Percentiles rank a stretch among this genome's conserved stretches.
phyloP scores from a whole-genome alignment of 371 early-diverging fungal genomes.

The Mucor velutinosus region DNA sequence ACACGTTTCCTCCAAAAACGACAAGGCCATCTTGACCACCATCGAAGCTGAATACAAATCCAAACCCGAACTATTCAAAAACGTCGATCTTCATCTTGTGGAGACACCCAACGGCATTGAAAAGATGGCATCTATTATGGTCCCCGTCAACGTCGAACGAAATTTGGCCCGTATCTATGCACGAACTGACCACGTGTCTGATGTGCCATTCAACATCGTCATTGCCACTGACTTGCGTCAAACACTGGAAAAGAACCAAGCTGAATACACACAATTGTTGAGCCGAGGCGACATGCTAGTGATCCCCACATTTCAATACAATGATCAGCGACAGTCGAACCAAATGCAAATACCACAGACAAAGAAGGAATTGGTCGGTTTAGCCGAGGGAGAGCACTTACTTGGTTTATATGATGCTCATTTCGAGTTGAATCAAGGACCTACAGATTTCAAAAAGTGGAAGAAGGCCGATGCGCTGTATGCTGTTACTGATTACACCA shows the following conservation, averaged over 20 bases:
- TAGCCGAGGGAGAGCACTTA: conserved; percentile 22
- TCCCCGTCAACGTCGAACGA: conserved; percentile 46
- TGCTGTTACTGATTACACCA: conserved; percentile 38
- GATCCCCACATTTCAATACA: conserved; percentile 40
- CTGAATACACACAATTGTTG: conserved; percentile 30
- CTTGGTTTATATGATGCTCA: conserved; percentile 37
- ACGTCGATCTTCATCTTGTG: conserved; percentile 43
- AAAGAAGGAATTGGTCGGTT: conserved; percentile 31
- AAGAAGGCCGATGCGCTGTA: conserved; percentile 32
- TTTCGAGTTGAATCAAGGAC: conserved; percentile 42
- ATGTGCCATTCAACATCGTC: conserved; percentile 34
- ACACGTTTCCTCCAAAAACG: conserved; percentile 20
- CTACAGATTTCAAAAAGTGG: conserved; percentile 42
- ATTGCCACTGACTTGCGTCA: conserved; percentile 38
- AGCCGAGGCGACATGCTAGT: conserved; percentile 46
- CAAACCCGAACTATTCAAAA: conserved; percentile 19
- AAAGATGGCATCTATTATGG: conserved; percentile 25
- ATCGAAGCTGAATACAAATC: conserved; percentile 26
- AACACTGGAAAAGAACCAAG: conserved; percentile 31
- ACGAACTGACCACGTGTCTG: conserved; percentile 34
- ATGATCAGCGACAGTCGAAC: neutral
- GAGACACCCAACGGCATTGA: conserved; percentile 15
- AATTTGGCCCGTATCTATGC: conserved; percentile 52
- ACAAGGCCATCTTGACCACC: neutral
- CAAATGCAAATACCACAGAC: conserved; percentile 22